A percentile compares a stretch with the other conserved stretches of the same genome.
Evolutionary conservation across 352 stramenopile species (phyloP).

Genomic region (Globisporangium polare): DNA sequence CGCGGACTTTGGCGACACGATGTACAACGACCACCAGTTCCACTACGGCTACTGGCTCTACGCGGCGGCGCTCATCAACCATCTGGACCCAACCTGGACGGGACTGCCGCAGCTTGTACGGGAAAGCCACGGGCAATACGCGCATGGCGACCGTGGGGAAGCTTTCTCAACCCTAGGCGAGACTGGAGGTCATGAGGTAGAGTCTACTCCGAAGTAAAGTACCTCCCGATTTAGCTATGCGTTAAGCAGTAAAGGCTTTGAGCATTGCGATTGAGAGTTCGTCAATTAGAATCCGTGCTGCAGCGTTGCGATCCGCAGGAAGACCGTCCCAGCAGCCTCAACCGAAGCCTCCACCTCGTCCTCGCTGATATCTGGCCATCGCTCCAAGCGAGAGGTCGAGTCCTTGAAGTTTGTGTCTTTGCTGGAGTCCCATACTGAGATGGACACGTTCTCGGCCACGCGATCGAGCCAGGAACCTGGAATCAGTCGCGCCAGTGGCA

Average conservation of each 20-base stretch:
- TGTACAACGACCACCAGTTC: constrained; percentile 81
- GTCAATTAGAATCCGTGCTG: constrained; percentile 15
- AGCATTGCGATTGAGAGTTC: not conserved
- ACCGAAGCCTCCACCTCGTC: not conserved
- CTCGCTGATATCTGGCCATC: not conserved
- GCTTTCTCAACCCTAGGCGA: too few relatives aligned
- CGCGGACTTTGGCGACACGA: constrained; percentile 70
- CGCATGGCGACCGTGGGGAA: constrained; percentile 38
- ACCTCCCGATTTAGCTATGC: too few relatives aligned
- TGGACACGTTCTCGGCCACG: constrained; percentile 18
- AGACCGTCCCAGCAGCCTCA: constrained; percentile 22
- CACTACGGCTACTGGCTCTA: constrained; percentile 77
- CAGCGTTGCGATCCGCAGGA: constrained; percentile 32
- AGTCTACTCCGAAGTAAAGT: too few relatives aligned
- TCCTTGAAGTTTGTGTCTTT: not conserved
- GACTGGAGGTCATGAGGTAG: too few relatives aligned
- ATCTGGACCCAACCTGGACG: constrained; percentile 61
- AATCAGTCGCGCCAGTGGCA: constrained; percentile 25
- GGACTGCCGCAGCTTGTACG: constrained; percentile 46
- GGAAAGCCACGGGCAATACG: constrained; percentile 33
- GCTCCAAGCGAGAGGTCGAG: not conserved
- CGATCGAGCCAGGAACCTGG: constrained; percentile 16
- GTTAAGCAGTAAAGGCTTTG: not conserved
- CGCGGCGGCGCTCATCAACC: constrained; percentile 58
- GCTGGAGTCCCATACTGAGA: not conserved